Evolutionary conservation across 179 eudicot species (phyloP).

Genomic region (Corrigiola litoralis): DNA sequence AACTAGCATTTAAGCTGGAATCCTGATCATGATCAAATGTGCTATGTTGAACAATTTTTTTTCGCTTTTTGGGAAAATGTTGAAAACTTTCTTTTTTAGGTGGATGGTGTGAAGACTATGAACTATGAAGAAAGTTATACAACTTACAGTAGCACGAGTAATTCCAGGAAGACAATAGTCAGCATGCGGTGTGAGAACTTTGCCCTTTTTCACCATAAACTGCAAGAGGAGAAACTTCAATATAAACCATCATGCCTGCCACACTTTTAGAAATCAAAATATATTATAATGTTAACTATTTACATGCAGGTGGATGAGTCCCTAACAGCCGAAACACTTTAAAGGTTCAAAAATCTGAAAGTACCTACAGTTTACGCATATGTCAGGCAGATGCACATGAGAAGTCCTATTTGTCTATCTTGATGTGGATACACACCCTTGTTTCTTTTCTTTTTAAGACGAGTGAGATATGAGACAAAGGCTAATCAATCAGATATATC

Average conservation of each 20-base stretch:
- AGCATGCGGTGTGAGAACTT: slow-evolving; percentile 83
- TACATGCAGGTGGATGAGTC: background rate
- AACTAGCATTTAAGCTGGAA: too few relatives aligned
- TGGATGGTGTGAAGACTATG: background rate
- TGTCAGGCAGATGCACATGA: background rate
- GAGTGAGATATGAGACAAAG: background rate
- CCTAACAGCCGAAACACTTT: background rate
- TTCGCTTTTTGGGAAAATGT: too few relatives aligned
- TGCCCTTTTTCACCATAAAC: slow-evolving; percentile 95
- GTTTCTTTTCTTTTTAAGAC: background rate
- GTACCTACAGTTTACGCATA: too few relatives aligned
- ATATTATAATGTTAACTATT: background rate
- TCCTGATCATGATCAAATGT: too few relatives aligned
- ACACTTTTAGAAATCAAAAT: background rate
- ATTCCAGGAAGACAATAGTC: slow-evolving; percentile 99
- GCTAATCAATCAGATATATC: background rate
- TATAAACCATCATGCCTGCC: background rate
- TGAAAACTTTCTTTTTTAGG: background rate
- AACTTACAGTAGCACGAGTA: slow-evolving; percentile 92
- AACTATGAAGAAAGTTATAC: background rate
- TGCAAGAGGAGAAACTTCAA: slow-evolving; percentile 35
- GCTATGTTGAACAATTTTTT: too few relatives aligned
- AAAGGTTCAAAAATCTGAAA: too few relatives aligned
- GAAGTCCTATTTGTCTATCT: background rate
- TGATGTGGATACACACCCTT: background rate